phyloP scores from a whole-genome alignment of 1,284 basidiomycete genomes.

The Butyriboletus regius region DNA sequence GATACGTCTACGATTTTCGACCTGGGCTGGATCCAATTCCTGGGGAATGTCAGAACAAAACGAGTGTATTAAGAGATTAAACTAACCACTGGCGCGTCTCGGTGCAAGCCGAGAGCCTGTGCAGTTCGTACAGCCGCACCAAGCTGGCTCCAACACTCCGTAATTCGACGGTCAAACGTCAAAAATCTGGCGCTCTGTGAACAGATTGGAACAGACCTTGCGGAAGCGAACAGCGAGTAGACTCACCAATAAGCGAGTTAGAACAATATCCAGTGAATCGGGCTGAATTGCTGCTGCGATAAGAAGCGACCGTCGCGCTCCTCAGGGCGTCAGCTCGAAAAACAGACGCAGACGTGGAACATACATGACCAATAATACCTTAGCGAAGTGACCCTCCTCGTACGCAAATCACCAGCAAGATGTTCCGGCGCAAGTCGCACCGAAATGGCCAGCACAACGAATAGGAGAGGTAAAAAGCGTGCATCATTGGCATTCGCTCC shows the following conservation, averaged over 20 bases:
- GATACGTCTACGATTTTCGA: constrained; percentile 83
- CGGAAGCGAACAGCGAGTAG: neutral
- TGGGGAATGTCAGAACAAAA: constrained; percentile 28
- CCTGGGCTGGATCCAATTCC: constrained; percentile 70
- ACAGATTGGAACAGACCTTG: constrained; percentile 10
- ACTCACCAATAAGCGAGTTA: constrained; percentile 74
- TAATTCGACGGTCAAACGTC: constrained; percentile 79
- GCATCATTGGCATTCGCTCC: constrained; percentile 71
- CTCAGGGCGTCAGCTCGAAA: constrained; percentile 12
- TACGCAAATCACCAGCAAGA: constrained; percentile 71
- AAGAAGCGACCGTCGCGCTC: constrained; percentile 77
- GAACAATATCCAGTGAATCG: constrained; percentile 82
- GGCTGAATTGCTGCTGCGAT: constrained; percentile 86
- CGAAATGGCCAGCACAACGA: constrained; percentile 88
- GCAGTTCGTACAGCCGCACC: constrained; percentile 89
- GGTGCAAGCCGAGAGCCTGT: constrained; percentile 86
- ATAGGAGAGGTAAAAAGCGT: constrained; percentile 82
- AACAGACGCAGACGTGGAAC: constrained; percentile 27
- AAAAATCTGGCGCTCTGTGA: constrained; percentile 80
- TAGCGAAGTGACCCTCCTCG: constrained; percentile 68
- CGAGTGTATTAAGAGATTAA: constrained; percentile 1
- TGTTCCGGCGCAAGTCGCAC: constrained; percentile 78
- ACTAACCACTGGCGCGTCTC: constrained; percentile 80
- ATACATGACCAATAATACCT: constrained; percentile 91
- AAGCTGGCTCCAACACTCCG: constrained; percentile 91